Conservation (phyloP, 1,139 yeast species). For the Diutina pseudorugosa region DNA sequence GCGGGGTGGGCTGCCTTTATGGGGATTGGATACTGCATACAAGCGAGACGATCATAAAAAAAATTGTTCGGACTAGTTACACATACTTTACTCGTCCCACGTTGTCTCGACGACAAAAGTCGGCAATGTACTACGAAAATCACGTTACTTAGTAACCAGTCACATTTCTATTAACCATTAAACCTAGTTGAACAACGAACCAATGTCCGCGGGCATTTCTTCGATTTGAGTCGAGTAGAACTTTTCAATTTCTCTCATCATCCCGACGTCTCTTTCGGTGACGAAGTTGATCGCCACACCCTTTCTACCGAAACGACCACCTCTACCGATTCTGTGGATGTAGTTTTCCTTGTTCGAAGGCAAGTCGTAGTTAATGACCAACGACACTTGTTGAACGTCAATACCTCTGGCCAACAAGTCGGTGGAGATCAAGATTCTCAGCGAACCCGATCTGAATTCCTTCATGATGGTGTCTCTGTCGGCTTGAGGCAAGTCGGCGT, state of each 20-base stretch:
- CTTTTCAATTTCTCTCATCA: constrained; percentile 95
- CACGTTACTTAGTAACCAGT: background rate
- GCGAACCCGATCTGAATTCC: constrained; percentile 97
- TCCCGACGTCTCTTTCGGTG: constrained; percentile 80
- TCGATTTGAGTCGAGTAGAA: constrained; percentile 97
- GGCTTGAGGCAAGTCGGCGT: constrained; percentile 92
- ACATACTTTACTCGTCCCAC: background rate
- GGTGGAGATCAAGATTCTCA: constrained; percentile 93
- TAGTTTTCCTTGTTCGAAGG: constrained; percentile 97
- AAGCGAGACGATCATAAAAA: background rate
- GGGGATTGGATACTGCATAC: background rate
- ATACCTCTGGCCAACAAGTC: constrained; percentile 99
- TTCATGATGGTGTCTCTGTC: constrained; percentile 98
- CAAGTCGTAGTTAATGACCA: constrained; percentile 95
- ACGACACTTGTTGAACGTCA: constrained; percentile 97
- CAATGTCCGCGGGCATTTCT: constrained; percentile 95
- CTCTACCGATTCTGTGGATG: constrained; percentile 99
- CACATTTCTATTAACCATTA: constrained; percentile 1
- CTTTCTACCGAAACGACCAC: constrained; percentile 99
- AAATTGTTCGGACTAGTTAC: background rate
- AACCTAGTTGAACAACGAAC: constrained; percentile 53
- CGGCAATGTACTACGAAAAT: background rate
- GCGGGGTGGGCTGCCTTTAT: background rate
- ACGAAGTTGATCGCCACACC: constrained; percentile 99
- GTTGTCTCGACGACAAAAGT: background rate